Conservation (phyloP, 2,329 filamentous ascomycete genomes). For the Aspergillus transmontanensis region DNA sequence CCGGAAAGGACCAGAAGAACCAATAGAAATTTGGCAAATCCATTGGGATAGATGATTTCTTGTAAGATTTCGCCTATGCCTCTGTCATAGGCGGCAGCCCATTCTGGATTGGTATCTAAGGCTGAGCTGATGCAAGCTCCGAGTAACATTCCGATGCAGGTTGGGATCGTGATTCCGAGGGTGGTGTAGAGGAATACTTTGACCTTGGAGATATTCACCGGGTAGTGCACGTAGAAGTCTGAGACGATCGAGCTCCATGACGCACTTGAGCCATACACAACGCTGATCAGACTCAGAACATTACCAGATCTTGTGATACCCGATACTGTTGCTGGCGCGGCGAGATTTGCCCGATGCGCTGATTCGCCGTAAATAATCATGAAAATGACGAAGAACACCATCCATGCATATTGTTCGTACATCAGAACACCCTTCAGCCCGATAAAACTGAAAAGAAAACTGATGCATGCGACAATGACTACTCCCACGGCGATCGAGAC, state of each 20-base stretch:
- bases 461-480: slow-evolving; percentile 31
- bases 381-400: slow-evolving; percentile 40
- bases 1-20: slow-evolving; percentile 38
- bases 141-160: slow-evolving; percentile 52
- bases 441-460: slow-evolving; percentile 29
- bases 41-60: slow-evolving; percentile 47
- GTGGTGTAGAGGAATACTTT: slow-evolving; percentile 54
- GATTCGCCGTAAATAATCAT: slow-evolving; percentile 54
- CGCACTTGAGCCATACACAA: slow-evolving; percentile 53
- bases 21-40: slow-evolving; percentile 50
- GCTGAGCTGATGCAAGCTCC: slow-evolving; percentile 49
- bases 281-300: slow-evolving; percentile 48
- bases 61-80: slow-evolving; percentile 53
- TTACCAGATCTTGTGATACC: slow-evolving; percentile 44
- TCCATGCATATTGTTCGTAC: slow-evolving; percentile 36
- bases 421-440: slow-evolving; percentile 30
- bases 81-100: slow-evolving; percentile 31
- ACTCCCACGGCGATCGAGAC: slow-evolving; percentile 29
- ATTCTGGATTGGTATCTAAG: slow-evolving; percentile 45
- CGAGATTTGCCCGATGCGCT: slow-evolving; percentile 45
- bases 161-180: slow-evolving; percentile 52
- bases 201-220: slow-evolving; percentile 47
- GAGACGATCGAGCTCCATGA: slow-evolving; percentile 52
- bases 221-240: slow-evolving; percentile 54
- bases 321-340: slow-evolving; percentile 35